These are phyloP conservation scores for Globisporangium heterothallicum DNA, from an alignment of 352 stramenopile genomes.

Conservation along the genomic window DNA sequence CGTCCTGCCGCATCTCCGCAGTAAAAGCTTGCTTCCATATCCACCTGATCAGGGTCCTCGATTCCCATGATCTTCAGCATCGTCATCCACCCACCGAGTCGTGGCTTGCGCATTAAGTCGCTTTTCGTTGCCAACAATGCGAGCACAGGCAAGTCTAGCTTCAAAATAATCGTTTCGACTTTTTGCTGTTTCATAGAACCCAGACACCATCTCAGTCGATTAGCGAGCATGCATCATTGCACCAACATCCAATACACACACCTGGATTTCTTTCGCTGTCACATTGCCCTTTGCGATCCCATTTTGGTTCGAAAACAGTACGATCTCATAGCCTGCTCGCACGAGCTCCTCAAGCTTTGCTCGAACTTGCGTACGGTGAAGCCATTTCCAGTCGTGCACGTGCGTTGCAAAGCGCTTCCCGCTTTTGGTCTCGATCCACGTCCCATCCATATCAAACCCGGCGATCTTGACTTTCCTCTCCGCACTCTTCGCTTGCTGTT, in stretches of 20 bases:
- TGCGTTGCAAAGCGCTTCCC: slow-evolving; percentile 73
- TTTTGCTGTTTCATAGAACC: slow-evolving; percentile 37
- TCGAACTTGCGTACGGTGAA: slow-evolving; percentile 51
- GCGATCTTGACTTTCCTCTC: slow-evolving; percentile 43
- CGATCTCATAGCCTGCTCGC: slow-evolving; percentile 42
- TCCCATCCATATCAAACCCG: slow-evolving; percentile 78
- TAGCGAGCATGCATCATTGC: background rate
- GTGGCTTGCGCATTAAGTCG: slow-evolving; percentile 78
- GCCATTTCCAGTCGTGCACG: slow-evolving; percentile 70
- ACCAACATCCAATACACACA: slow-evolving; percentile 10
- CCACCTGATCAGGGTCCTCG: slow-evolving; percentile 17
- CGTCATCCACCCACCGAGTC: slow-evolving; percentile 55
- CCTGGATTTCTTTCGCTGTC: slow-evolving; percentile 49
- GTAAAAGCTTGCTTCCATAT: slow-evolving; percentile 67
- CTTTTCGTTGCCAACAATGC: slow-evolving; percentile 66
- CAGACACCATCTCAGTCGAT: background rate
- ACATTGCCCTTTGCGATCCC: slow-evolving; percentile 76
- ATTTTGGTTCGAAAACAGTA: slow-evolving; percentile 85
- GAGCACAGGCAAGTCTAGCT: slow-evolving; percentile 63
- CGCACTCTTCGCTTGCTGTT: background rate
- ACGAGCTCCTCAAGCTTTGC: slow-evolving; percentile 45
- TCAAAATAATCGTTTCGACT: slow-evolving; percentile 50
- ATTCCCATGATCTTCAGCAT: slow-evolving; percentile 31
- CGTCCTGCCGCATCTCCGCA: slow-evolving; percentile 77
- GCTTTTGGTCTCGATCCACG: slow-evolving; percentile 80